Evolutionary conservation across 2,329 filamentous ascomycete species (phyloP).

Genomic region (Pseudocercospora fijiensis): DNA sequence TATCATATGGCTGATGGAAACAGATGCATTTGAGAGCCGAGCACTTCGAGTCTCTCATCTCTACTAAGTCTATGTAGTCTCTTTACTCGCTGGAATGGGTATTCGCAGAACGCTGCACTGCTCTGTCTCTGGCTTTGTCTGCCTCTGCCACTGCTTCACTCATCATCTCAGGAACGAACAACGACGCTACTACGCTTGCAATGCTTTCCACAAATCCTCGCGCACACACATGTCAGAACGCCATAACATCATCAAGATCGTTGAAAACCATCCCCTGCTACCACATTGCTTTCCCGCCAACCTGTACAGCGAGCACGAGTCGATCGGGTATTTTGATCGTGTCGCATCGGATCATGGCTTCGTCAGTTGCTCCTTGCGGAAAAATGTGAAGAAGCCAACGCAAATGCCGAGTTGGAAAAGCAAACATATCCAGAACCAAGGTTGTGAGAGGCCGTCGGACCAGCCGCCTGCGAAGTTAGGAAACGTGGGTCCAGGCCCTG

Average conservation of each 20-base stretch:
- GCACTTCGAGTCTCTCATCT: conserved; percentile 27
- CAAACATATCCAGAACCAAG: conserved; percentile 63
- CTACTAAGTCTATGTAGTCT: conserved; percentile 21
- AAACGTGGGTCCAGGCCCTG: conserved; percentile 62
- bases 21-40: conserved; percentile 21
- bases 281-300: conserved; percentile 12
- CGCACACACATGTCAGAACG: conserved; percentile 15
- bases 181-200: conserved; percentile 16
- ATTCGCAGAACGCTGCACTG: conserved; percentile 10
- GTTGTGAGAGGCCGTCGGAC: conserved; percentile 48
- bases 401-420: conserved; percentile 59
- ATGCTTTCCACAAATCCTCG: conserved; percentile 6
- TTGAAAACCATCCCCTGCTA: conserved; percentile 8
- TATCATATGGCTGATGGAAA: too few species aligned
- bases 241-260: conserved; percentile 24
- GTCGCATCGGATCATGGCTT: conserved; percentile 45
- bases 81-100: conserved; percentile 12
- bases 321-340: conserved; percentile 12
- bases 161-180: conserved; percentile 1
- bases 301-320: conserved; percentile 23
- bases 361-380: conserved; percentile 58
- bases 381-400: conserved; percentile 57
- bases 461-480: conserved; percentile 58
- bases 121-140: conserved; percentile 13
- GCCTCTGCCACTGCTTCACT: neutral